Evolutionary conservation across 768 basidiomycete genomes (phyloP).

Genomic region (Mycena alexandri): DNA sequence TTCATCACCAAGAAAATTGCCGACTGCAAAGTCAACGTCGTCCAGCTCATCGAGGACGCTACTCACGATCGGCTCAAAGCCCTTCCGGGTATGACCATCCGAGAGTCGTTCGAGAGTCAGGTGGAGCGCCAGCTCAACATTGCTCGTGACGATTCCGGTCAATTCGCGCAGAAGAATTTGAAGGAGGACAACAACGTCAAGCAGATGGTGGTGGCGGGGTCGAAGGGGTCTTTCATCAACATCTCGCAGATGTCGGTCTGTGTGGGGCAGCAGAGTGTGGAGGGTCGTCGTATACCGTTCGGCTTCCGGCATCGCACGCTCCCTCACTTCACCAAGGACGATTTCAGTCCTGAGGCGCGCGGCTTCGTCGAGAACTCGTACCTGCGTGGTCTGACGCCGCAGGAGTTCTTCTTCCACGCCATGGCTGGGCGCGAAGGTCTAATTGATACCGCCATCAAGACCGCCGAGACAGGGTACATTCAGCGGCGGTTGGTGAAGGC

Average conservation of each 20-base stretch:
- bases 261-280: slow-evolving; percentile 98
- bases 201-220: slow-evolving; percentile 99
- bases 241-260: slow-evolving; percentile 99
- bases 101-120: slow-evolving; percentile 96
- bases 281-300: slow-evolving; percentile 98
- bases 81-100: slow-evolving; percentile 97
- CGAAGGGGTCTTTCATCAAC: slow-evolving; percentile 99
- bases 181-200: slow-evolving; percentile 99
- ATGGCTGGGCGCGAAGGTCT: slow-evolving; percentile 99
- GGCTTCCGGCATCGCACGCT: slow-evolving; percentile 97
- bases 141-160: slow-evolving; percentile 96
- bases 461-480: slow-evolving; percentile 99
- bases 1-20: slow-evolving; percentile 87
- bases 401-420: slow-evolving; percentile 99
- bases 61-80: slow-evolving; percentile 90
- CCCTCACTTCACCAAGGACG: slow-evolving; percentile 98
- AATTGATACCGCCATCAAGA: slow-evolving; percentile 99
- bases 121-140: slow-evolving; percentile 93
- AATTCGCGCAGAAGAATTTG: slow-evolving; percentile 95
- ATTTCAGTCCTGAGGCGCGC: slow-evolving; percentile 97
- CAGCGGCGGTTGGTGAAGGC: slow-evolving; percentile 99
- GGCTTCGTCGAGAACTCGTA: slow-evolving; percentile 99
- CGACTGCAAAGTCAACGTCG: slow-evolving; percentile 84
- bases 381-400: slow-evolving; percentile 93
- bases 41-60: slow-evolving; percentile 83